Percentiles rank a stretch among this genome's conserved stretches.
These are phyloP conservation scores for Heliocybe sulcata DNA, from an alignment of 1,284 basidiomycete genomes.

Conservation along the genomic window DNA sequence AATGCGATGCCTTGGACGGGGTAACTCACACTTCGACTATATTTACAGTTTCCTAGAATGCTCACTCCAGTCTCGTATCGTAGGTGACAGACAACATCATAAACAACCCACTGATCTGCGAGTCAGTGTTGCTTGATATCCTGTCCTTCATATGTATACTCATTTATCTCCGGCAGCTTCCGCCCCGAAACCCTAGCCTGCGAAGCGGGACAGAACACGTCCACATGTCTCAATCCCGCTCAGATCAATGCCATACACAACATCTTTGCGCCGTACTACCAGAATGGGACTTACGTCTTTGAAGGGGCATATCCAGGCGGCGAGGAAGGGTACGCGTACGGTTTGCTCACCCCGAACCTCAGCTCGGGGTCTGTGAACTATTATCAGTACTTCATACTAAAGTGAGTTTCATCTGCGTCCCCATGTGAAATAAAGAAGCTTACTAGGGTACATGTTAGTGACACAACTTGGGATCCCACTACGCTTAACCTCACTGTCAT, in stretches of 20 bases:
- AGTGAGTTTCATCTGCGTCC: constrained; percentile 7
- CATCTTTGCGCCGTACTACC: constrained; percentile 23
- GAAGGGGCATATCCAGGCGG: constrained; percentile 19
- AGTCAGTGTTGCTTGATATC: constrained; percentile 5
- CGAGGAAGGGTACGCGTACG: constrained; percentile 22
- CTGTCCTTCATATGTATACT: neutral
- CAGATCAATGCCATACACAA: constrained; percentile 25
- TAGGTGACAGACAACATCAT: constrained; percentile 24
- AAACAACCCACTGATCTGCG: constrained; percentile 24
- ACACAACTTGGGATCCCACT: constrained; percentile 14
- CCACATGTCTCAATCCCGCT: constrained; percentile 21
- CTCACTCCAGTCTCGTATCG: neutral
- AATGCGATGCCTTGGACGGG: constrained; percentile 24
- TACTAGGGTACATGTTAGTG: constrained; percentile 6
- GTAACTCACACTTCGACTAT: constrained; percentile 9
- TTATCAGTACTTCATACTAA: constrained; percentile 14
- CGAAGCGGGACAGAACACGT: constrained; percentile 14
- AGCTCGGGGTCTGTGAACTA: constrained; percentile 12
- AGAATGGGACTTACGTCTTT: constrained; percentile 18
- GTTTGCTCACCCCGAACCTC: constrained; percentile 12
- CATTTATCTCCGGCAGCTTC: constrained; percentile 13
- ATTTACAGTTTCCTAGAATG: neutral
- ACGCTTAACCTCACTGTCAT: constrained; percentile 13
- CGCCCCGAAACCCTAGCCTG: constrained; percentile 23
- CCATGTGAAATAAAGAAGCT: too few species aligned